Percentiles rank a stretch among this genome's conserved stretches.
Evolutionary conservation across 2,329 filamentous ascomycete species (phyloP).

Genomic region (Aspergillus sojae): DNA sequence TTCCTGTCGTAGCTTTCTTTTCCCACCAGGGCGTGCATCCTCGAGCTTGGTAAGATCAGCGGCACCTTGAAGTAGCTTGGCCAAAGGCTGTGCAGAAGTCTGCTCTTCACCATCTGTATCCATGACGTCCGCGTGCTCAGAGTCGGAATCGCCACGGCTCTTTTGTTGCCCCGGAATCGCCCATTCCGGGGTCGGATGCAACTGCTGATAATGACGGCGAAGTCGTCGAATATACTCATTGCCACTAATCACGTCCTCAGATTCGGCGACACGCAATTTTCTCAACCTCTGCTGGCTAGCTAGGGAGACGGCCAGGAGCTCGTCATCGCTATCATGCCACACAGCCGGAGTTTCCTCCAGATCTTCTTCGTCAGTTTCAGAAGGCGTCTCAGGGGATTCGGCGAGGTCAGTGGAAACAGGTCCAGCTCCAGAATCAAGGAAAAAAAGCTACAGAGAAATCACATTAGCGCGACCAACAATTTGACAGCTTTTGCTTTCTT

Average conservation of each 20-base stretch:
- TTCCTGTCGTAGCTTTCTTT: slow-evolving; percentile 78
- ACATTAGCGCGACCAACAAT: neutral
- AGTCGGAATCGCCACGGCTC: slow-evolving; percentile 46
- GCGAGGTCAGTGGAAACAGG: slow-evolving; percentile 36
- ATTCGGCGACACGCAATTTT: slow-evolving; percentile 78
- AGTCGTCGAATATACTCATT: slow-evolving; percentile 81
- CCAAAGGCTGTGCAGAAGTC: slow-evolving; percentile 73
- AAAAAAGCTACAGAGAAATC: slow-evolving; percentile 64
- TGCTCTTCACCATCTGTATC: slow-evolving; percentile 61
- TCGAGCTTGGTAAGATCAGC: slow-evolving; percentile 62
- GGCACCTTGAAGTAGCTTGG: slow-evolving; percentile 75
- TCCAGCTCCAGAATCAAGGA: slow-evolving; percentile 70
- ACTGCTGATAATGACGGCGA: slow-evolving; percentile 71
- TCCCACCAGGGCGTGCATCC: slow-evolving; percentile 56
- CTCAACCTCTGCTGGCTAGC: slow-evolving; percentile 73
- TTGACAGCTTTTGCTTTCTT: too few species aligned
- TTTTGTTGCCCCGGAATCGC: slow-evolving; percentile 50
- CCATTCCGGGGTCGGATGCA: slow-evolving; percentile 66
- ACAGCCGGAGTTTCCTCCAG: slow-evolving; percentile 38
- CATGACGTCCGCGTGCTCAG: slow-evolving; percentile 55
- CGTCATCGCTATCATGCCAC: slow-evolving; percentile 97
- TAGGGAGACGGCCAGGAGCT: slow-evolving; percentile 80
- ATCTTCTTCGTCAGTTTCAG: slow-evolving; percentile 40
- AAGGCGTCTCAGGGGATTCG: slow-evolving; percentile 41
- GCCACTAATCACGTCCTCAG: slow-evolving; percentile 83